phyloP scores from a whole-genome alignment of 495 filamentous ascomycete genomes.

The Aspergillus cavernicola region DNA sequence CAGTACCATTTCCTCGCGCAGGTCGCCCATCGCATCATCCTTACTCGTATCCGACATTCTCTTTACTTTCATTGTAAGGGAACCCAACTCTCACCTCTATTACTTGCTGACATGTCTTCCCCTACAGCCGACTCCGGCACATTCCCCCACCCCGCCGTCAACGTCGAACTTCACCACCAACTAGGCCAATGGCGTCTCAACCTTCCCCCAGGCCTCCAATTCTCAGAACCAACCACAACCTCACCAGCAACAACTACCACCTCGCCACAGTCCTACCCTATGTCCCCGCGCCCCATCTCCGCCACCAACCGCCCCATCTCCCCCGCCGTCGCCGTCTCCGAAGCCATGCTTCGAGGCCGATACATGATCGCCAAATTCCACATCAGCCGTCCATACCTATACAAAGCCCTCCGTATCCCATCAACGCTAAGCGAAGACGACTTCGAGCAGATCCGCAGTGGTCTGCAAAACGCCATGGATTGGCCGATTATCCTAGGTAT shows the following conservation, averaged over 20 bases:
- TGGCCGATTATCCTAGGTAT: conserved; percentile 44
- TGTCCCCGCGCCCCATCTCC: conserved; percentile 15
- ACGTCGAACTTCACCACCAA: conserved; percentile 43
- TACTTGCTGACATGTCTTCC: not conserved
- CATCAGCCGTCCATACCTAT: conserved; percentile 46
- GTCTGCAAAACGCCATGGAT: conserved; percentile 42
- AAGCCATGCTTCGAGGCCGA: conserved; percentile 45
- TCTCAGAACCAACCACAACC: conserved; percentile 27
- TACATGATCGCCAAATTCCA: conserved; percentile 47
- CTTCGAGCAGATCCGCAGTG: conserved; percentile 40
- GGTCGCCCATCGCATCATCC: conserved; percentile 47
- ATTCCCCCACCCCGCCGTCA: conserved; percentile 45
- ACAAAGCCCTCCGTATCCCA: conserved; percentile 44
- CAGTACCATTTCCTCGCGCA: conserved; percentile 50
- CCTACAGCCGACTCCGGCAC: conserved; percentile 41
- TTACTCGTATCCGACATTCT: conserved; percentile 46
- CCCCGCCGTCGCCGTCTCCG: conserved; percentile 40
- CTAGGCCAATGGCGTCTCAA: conserved; percentile 47
- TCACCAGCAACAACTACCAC: conserved; percentile 26
- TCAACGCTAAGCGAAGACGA: conserved; percentile 40
- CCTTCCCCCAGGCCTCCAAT: conserved; percentile 40
- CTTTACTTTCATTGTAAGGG: conserved; percentile 45
- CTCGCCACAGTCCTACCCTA: conserved; percentile 13
- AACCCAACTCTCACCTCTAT: not conserved
- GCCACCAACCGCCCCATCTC: conserved; percentile 27